These are phyloP conservation scores for Coemansia sp. DNA, from an alignment of 371 early-diverging fungal species.

Conservation along the genomic window DNA sequence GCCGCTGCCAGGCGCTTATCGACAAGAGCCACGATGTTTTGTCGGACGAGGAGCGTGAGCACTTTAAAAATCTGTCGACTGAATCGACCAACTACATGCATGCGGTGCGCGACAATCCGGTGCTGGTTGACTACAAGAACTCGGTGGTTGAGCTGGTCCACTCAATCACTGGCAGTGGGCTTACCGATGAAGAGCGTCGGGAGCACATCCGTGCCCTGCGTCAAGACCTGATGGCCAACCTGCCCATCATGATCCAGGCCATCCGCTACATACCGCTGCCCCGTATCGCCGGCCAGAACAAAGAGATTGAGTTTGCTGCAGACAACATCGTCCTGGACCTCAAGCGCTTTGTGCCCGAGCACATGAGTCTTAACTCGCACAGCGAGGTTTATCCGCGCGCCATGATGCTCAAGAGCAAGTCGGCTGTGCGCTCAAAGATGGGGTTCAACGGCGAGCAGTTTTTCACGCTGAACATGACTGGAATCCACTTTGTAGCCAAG, in stretches of 20 bases:
- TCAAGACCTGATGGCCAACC: constrained; percentile 31
- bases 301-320: constrained; percentile 45
- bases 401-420: constrained; percentile 25
- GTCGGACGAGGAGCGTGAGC: constrained; percentile 29
- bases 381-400: constrained; percentile 44
- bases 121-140: constrained; percentile 33
- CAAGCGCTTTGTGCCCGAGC: constrained; percentile 45
- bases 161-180: constrained; percentile 23
- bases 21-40: constrained; percentile 20
- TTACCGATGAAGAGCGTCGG: constrained; percentile 26
- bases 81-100: constrained; percentile 27
- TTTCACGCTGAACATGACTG: constrained; percentile 34
- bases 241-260: constrained; percentile 29
- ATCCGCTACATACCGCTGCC: constrained; percentile 48
- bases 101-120: constrained; percentile 34
- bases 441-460: constrained; percentile 39
- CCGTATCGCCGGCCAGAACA: constrained; percentile 38
- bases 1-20: constrained; percentile 27
- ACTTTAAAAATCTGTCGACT: constrained; percentile 13
- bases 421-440: constrained; percentile 19
- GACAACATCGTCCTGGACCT: constrained; percentile 51
- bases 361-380: constrained; percentile 38
- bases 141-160: constrained; percentile 17
- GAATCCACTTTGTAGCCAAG: constrained; percentile 40
- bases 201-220: constrained; percentile 35